phyloP scores from a whole-genome alignment of 1,284 basidiomycete genomes.

The Heterobasidion annosum region DNA sequence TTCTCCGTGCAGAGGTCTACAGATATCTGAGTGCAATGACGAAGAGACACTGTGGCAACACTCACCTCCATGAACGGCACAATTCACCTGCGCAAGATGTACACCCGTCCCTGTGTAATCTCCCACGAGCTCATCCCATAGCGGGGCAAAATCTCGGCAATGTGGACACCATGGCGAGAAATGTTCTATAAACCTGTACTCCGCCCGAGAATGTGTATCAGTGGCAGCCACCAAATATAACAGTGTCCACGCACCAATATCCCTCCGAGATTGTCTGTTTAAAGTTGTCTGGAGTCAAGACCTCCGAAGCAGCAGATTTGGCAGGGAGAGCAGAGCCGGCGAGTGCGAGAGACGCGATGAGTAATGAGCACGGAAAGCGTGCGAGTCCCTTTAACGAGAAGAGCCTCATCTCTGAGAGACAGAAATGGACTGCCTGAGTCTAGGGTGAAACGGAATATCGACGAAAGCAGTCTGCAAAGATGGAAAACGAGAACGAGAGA shows the following conservation, averaged over 20 bases:
- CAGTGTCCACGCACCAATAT: conserved; percentile 46
- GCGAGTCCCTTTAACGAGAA: conserved; percentile 10
- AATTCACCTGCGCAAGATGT: conserved; percentile 81
- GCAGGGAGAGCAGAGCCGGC: conserved; percentile 29
- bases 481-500: background rate
- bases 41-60: conserved; percentile 7
- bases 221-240: background rate
- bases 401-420: conserved; percentile 14
- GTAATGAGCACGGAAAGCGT: conserved; percentile 20
- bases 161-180: conserved; percentile 79
- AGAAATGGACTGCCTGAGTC: background rate
- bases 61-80: conserved; percentile 75
- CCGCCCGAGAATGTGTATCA: background rate
- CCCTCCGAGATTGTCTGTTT: conserved; percentile 45
- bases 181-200: conserved; percentile 56
- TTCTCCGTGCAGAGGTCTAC: conserved; percentile 75
- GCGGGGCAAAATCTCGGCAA: conserved; percentile 72
- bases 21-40: background rate
- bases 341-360: conserved; percentile 25
- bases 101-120: conserved; percentile 57
- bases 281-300: conserved; percentile 63
- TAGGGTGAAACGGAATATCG: too few relatives aligned
- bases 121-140: conserved; percentile 68
- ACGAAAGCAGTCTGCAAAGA: background rate
- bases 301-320: conserved; percentile 19